Conservation (phyloP, 257 asterid species). For the Cordia subcordata region DNA sequence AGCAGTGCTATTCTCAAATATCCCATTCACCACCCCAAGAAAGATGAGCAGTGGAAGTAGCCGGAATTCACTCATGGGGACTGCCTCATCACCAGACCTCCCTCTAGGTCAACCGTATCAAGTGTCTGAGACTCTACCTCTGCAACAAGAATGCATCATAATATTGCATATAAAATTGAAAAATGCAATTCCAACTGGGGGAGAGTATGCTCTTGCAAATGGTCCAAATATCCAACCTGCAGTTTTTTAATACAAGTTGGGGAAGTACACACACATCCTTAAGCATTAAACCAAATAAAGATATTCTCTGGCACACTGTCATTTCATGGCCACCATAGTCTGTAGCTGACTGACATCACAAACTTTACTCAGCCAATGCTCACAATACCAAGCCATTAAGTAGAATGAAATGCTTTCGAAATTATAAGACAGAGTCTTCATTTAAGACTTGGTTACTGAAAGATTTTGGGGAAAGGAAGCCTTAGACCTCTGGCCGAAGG, state of each 20-base stretch:
- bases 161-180: background rate
- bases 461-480: no score
- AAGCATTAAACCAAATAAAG: constrained; percentile 12
- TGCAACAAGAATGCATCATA: background rate
- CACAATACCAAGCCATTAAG: no score
- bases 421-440: no score
- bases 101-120: constrained; percentile 11
- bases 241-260: background rate
- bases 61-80: constrained; percentile 18
- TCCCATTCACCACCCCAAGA: constrained; percentile 18
- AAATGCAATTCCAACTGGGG: no score
- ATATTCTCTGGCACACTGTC: constrained; percentile 20
- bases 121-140: constrained; percentile 13
- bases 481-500: no score
- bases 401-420: no score
- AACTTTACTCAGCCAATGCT: no score
- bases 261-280: constrained; percentile 11
- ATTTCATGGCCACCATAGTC: no score
- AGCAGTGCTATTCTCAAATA: constrained; percentile 6
- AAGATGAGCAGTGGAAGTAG: constrained; percentile 23
- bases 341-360: no score
- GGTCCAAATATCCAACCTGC: background rate
- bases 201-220: background rate
- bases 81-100: constrained; percentile 12
- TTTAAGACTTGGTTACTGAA: no score